Percentiles rank a stretch among this genome's conserved stretches.
phyloP scores from a whole-genome alignment of 257 asterid genomes.

The Fraxinus pennsylvanica region DNA sequence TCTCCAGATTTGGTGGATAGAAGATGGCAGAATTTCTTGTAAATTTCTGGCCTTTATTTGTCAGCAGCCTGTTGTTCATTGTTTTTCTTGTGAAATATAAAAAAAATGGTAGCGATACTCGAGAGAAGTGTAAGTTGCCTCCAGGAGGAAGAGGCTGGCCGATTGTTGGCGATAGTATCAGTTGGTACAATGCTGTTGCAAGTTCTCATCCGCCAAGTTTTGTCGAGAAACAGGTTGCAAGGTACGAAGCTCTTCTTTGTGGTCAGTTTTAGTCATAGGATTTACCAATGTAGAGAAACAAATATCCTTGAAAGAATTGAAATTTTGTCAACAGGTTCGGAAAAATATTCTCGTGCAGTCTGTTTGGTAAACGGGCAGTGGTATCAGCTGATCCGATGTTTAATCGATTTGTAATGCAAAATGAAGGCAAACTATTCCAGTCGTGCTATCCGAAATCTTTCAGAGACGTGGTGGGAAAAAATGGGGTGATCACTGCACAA shows the following conservation, averaged over 20 bases:
- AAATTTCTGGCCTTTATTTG: slow-evolving; percentile 29
- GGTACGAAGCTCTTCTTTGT: slow-evolving; percentile 32
- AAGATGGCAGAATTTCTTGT: slow-evolving; percentile 35
- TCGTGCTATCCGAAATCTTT: slow-evolving; percentile 94
- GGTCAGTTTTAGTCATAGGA: not conserved
- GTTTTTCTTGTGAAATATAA: slow-evolving; percentile 33
- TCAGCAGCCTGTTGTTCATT: slow-evolving; percentile 34
- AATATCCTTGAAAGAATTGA: not conserved
- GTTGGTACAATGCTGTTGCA: slow-evolving; percentile 84
- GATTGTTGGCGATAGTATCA: slow-evolving; percentile 68
- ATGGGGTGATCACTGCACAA: slow-evolving; percentile 77
- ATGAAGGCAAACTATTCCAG: slow-evolving; percentile 72
- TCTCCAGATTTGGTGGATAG: slow-evolving; percentile 17
- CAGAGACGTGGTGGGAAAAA: slow-evolving; percentile 81
- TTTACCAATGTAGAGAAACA: not conserved
- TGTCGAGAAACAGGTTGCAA: slow-evolving; percentile 67
- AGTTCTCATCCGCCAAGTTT: slow-evolving; percentile 83
- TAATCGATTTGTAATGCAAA: slow-evolving; percentile 82
- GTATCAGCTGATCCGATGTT: slow-evolving; percentile 82
- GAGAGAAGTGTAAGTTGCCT: slow-evolving; percentile 44
- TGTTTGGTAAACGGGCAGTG: slow-evolving; percentile 77
- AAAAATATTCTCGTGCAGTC: slow-evolving; percentile 69
- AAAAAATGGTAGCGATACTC: slow-evolving; percentile 14
- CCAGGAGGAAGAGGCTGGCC: slow-evolving; percentile 90
- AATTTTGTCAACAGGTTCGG: slow-evolving; percentile 54